phyloP scores from a whole-genome alignment of 495 filamentous ascomycete species.

The Sphaerosporella brunnea region DNA sequence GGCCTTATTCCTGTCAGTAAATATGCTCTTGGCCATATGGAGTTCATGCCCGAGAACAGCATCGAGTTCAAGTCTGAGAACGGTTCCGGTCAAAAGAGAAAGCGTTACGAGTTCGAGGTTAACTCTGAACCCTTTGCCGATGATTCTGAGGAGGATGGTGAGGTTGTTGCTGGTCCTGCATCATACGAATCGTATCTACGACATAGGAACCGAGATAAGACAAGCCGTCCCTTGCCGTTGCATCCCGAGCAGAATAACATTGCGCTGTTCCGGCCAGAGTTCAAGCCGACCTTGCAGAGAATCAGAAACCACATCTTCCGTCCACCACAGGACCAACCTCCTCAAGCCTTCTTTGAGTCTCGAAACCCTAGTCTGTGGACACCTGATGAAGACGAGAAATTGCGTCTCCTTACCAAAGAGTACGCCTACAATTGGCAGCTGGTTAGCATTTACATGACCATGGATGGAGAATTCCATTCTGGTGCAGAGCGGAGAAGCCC shows the following conservation, averaged over 20 bases:
- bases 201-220: slow-evolving; percentile 28
- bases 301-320: slow-evolving; percentile 88
- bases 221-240: slow-evolving; percentile 32
- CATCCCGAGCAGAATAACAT: slow-evolving; percentile 58
- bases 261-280: slow-evolving; percentile 75
- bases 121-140: slow-evolving; percentile 35
- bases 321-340: slow-evolving; percentile 88
- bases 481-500: slow-evolving; percentile 80
- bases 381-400: slow-evolving; percentile 68
- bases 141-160: slow-evolving; percentile 39
- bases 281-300: slow-evolving; percentile 73
- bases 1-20: slow-evolving; percentile 72
- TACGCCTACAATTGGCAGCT: slow-evolving; percentile 95
- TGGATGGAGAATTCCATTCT: slow-evolving; percentile 58
- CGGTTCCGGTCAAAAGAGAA: slow-evolving; percentile 53
- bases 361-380: slow-evolving; percentile 81
- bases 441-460: slow-evolving; percentile 58
- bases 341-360: slow-evolving; percentile 71
- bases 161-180: slow-evolving; percentile 26
- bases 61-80: slow-evolving; percentile 45
- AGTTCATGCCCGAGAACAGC: slow-evolving; percentile 38
- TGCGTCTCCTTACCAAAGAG: slow-evolving; percentile 68
- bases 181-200: slow-evolving; percentile 17
- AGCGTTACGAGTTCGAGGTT: slow-evolving; percentile 54
- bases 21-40: slow-evolving; percentile 65